Percentiles rank a stretch among this genome's conserved stretches.
These are phyloP conservation scores for Chlamydomonas sphaeroides DNA, from an alignment of 139 green algal species.

Conservation along the genomic window DNA sequence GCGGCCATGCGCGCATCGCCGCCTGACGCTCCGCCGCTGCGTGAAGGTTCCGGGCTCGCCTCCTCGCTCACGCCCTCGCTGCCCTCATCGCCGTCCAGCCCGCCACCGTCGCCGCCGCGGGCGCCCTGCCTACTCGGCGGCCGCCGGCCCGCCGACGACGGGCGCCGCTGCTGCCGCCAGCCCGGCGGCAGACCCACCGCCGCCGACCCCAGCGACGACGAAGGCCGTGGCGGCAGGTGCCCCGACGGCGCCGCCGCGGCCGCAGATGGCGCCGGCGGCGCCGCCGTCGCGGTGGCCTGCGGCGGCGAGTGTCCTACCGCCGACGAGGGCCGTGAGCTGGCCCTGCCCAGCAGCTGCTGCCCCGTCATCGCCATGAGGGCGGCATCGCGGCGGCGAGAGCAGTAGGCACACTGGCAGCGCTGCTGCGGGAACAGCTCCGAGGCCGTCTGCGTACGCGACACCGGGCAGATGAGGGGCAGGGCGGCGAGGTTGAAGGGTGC, in stretches of 20 bases:
- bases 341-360: background rate
- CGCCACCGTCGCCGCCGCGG: no score
- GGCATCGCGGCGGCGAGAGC: constrained; percentile 26
- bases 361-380: background rate
- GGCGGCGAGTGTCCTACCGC: background rate
- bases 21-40: no score
- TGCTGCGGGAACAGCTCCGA: constrained; percentile 44
- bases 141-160: no score
- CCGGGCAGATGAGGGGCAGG: background rate
- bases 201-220: background rate
- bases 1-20: no score
- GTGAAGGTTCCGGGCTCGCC: no score
- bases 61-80: no score
- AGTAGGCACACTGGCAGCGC: constrained; percentile 47
- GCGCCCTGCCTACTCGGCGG: no score
- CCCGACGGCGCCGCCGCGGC: background rate
- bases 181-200: no score
- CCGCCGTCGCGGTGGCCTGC: background rate
- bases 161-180: no score
- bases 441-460: constrained; percentile 23
- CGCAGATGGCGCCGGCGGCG: background rate
- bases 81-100: no score
- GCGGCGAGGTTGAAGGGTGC: no score
- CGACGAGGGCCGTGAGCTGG: background rate
- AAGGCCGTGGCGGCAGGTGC: constrained; percentile 5